Base-by-base conservation (phyloP, 495 filamentous ascomycete species). In the Penicillium macrosclerotiorum region DNA sequence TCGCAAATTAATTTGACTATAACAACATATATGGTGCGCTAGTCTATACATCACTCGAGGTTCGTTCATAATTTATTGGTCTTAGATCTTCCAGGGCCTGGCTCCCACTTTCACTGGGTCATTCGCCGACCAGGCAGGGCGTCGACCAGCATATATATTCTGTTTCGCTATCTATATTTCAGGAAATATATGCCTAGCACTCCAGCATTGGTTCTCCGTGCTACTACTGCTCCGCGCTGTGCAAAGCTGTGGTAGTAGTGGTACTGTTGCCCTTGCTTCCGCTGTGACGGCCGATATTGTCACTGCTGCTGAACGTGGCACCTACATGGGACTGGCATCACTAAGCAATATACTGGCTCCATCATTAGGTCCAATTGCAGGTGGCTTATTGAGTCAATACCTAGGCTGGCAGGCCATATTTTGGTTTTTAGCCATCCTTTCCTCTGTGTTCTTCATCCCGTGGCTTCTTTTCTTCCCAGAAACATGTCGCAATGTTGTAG, bases 331-430 rank as follows among this genome's bases (percentile, higher is more conserved):
- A 0, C 54, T 66, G 20, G 57, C 67, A 11, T 69, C 63, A 0
- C 35, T 69, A 3, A 62, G 62, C 0, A 61, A 60, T 6, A 63
- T 67, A 16, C 59, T 70, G 12, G 69, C 62, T 0, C 63, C 65
- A 0, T 65, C 56, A 0, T 14, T 86, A 1, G 81, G 79, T 1
- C 83, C 83, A 0, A 73, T 86, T 0, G 67, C 88, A 4, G 86
- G 85, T 0, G 85, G 85, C 0, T 29, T 84, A 0, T 63, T 89
- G 5, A 68, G 77, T 6, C 68, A 85, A 44, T 82, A 79, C 37
- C 63, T 84, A 2, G 86, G 84, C 0, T 90, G 88, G 88, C 60
- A 76, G 18, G 73, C 77, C 16, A 84, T 88, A 27, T 93, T 91
- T 58, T 90, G 85, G 85, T 85, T 90, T 51, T 71, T 87, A 6